phyloP scores from a whole-genome alignment of 805 yeast species.

The Candida broadrunensis region DNA sequence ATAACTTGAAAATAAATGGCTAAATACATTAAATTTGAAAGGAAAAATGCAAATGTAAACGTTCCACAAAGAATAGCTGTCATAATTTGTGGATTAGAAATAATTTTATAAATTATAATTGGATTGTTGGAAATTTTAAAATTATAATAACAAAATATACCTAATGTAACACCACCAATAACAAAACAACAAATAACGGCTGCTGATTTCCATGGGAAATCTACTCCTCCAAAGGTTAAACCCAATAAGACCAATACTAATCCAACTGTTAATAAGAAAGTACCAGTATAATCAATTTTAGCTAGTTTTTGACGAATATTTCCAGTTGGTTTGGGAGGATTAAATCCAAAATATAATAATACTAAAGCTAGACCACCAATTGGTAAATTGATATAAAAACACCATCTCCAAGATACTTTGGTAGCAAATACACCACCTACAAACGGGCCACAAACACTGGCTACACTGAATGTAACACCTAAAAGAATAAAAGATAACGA shows the following conservation, averaged over 20 bases:
- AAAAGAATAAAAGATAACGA: conserved; percentile 36
- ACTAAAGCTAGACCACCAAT: conserved; percentile 52
- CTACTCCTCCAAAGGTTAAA: conserved; percentile 53
- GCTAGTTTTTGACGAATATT: conserved; percentile 32
- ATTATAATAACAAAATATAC: conserved; percentile 38
- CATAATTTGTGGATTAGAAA: conserved; percentile 32
- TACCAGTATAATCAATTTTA: conserved; percentile 50
- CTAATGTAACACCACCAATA: conserved; percentile 39
- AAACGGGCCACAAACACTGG: conserved; percentile 60
- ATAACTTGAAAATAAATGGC: conserved; percentile 41
- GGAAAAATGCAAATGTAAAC: conserved; percentile 37
- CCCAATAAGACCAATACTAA: conserved; percentile 46
- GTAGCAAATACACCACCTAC: conserved; percentile 65
- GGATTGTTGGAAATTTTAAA: conserved; percentile 44
- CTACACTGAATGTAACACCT: conserved; percentile 44
- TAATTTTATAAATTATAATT: conserved; percentile 41
- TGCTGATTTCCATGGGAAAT: conserved; percentile 54
- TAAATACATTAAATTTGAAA: conserved; percentile 30
- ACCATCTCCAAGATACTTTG: conserved; percentile 70
- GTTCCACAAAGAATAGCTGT: conserved; percentile 36
- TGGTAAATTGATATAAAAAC: conserved; percentile 69
- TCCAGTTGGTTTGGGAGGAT: conserved; percentile 47
- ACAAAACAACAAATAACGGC: conserved; percentile 48
- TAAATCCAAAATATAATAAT: conserved; percentile 37
- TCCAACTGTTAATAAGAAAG: conserved; percentile 39